These are phyloP conservation scores for Tylopilus sp. DNA, from an alignment of 768 basidiomycete species.

Conservation along the genomic window DNA sequence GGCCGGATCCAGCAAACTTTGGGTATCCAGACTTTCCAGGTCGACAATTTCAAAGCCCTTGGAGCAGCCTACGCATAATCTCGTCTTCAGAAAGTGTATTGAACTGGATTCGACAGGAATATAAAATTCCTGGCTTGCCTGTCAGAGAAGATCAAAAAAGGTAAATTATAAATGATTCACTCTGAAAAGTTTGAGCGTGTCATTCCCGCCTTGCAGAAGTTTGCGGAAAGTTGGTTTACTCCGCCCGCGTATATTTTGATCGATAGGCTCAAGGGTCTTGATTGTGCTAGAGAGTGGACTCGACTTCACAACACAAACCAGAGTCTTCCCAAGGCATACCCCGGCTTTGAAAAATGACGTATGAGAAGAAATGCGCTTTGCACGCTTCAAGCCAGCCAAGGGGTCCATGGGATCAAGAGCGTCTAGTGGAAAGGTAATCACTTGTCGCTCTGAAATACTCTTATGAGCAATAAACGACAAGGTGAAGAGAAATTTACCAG, in stretches of 20 bases:
- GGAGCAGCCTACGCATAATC: slow-evolving; percentile 94
- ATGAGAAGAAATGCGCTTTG: slow-evolving; percentile 92
- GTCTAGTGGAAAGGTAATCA: slow-evolving; percentile 94
- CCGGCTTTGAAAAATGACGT: slow-evolving; percentile 99
- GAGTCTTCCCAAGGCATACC: slow-evolving; percentile 81
- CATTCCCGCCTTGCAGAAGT: slow-evolving; percentile 90
- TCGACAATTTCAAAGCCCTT: slow-evolving; percentile 99
- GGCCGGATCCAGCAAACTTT: slow-evolving; percentile 89
- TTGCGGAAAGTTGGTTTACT: slow-evolving; percentile 93
- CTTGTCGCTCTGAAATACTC: slow-evolving; percentile 72
- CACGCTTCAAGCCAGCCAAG: slow-evolving; percentile 85
- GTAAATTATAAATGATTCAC: slow-evolving; percentile 37
- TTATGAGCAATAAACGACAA: background rate
- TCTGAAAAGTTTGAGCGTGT: slow-evolving; percentile 89
- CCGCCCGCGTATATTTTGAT: slow-evolving; percentile 75
- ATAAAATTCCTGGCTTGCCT: slow-evolving; percentile 79
- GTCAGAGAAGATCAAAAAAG: background rate
- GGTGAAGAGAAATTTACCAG: slow-evolving; percentile 52
- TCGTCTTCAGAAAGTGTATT: slow-evolving; percentile 95
- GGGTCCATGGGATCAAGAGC: slow-evolving; percentile 89
- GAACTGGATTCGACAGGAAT: slow-evolving; percentile 97
- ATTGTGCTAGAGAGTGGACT: slow-evolving; percentile 94
- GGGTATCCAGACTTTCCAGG: slow-evolving; percentile 93
- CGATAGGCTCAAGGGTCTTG: slow-evolving; percentile 95
- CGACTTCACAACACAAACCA: slow-evolving; percentile 97